A percentile compares a stretch with the other conserved stretches of the same genome.
These are phyloP conservation scores for Leptographium galeiforme DNA, from an alignment of 2,329 filamentous ascomycete genomes.

Conservation along the genomic window DNA sequence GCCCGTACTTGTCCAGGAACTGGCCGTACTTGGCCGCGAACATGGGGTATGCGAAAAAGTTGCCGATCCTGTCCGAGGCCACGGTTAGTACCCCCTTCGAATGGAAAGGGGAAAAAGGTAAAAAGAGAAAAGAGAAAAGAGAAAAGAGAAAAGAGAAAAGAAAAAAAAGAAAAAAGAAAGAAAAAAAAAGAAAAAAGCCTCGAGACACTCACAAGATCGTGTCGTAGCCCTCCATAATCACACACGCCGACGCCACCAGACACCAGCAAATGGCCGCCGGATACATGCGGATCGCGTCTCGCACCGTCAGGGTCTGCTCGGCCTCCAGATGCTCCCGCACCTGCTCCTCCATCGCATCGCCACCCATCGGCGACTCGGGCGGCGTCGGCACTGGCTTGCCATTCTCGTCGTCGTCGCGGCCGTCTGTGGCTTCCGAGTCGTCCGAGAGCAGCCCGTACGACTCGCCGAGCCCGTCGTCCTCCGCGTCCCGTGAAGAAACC, in stretches of 20 bases:
- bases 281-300: slow-evolving; percentile 1
- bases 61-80: slow-evolving; percentile 7
- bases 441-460: no score
- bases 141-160: neutral
- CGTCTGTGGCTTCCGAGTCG: no score
- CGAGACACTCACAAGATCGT: slow-evolving; percentile 9
- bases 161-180: neutral
- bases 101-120: no score
- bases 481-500: no score
- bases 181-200: neutral
- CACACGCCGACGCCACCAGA: slow-evolving; percentile 9
- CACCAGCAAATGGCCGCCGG: slow-evolving; percentile 11
- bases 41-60: slow-evolving; percentile 12
- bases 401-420: no score
- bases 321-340: neutral
- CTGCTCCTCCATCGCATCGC: neutral
- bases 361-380: no score
- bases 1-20: slow-evolving; percentile 15
- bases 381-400: no score
- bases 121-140: neutral
- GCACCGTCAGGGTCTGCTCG: neutral
- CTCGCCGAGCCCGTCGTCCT: no score
- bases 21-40: slow-evolving; percentile 17
- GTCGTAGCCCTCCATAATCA: slow-evolving; percentile 15
- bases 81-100: no score